Evolutionary conservation across 2,329 filamentous ascomycete species (phyloP), one percentile per base, ranked within the genome.

Genomic region (Fusarium sp.): DNA sequence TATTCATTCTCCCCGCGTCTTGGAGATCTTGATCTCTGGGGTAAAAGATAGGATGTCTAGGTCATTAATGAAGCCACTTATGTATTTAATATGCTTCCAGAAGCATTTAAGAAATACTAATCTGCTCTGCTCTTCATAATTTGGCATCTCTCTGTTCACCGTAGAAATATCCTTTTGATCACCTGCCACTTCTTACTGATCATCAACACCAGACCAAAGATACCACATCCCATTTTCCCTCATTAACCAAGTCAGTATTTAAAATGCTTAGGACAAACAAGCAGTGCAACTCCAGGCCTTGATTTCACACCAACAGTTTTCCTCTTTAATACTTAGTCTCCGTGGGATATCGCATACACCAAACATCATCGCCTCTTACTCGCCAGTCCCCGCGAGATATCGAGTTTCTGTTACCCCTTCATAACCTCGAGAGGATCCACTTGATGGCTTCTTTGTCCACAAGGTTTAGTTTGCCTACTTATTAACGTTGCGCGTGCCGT

Each of bases 361-460:
- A 54, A 54, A 42, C 50, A 54, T 18, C 15, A 40, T 54, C 50
- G 50, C 67, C 60, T 50, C 65, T 72, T 63, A 77, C 75, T 78
- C 76, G 76, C 60, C 75, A 77, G 72, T 68, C 64, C 64, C 75
- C 49, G 68, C 65, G 67, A 72, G 61, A 77, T 66, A 54, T 75
- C 68, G 69, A 79, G 76, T 78, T 79, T 78, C 77, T 79, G 76
- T 79, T 79, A 79, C 77, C 77, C 77, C 75, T 75, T 75, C 75
- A 70, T 73, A 75, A 76, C 75, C 67, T 64, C 69, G 56, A 61
- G 67, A 50, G 76, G 78, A 77, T 80, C 79, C 77, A 80, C 78
- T 78, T 76, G 73, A 74, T 73, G 67, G 56, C 71, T 73, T 77
- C 73, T 59, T 69, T 58, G 63, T 74, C 68, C 65, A 69, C 68